These are phyloP conservation scores for Claviceps sp. DNA, from an alignment of 2,329 filamentous ascomycete genomes.

Conservation along the genomic window DNA sequence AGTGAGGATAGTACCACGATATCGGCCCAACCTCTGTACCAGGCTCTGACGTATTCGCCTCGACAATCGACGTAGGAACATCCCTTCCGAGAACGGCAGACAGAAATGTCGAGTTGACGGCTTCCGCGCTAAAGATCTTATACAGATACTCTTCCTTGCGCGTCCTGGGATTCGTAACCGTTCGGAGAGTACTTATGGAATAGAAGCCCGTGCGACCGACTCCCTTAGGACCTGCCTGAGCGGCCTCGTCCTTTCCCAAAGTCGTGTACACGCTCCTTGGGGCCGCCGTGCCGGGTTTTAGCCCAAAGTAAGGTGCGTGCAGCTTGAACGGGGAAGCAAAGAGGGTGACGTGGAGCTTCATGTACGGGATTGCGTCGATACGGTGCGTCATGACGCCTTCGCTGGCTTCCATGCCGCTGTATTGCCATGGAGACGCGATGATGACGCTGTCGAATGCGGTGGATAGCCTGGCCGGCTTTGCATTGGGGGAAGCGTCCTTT, in stretches of 20 bases:
- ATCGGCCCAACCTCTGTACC: conserved; percentile 34
- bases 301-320: conserved; percentile 58
- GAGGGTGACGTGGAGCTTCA: conserved; percentile 75
- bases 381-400: conserved; percentile 52
- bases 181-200: conserved; percentile 64
- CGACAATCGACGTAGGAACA: conserved; percentile 28
- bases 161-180: conserved; percentile 46
- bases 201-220: conserved; percentile 71
- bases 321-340: conserved; percentile 68
- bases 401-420: conserved; percentile 51
- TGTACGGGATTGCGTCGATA: conserved; percentile 76
- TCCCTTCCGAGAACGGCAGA: conserved; percentile 35
- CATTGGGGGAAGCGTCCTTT: conserved; percentile 11
- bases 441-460: conserved; percentile 66
- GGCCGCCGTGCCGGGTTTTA: conserved; percentile 40
- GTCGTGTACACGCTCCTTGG: conserved; percentile 78
- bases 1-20: conserved; percentile 64
- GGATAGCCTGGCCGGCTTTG: conserved; percentile 25
- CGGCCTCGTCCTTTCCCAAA: conserved; percentile 45
- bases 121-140: conserved; percentile 50
- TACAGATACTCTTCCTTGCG: conserved; percentile 42
- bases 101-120: conserved; percentile 39
- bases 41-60: conserved; percentile 14
- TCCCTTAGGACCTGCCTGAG: conserved; percentile 36
- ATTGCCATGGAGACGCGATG: conserved; percentile 74